A percentile compares a stretch with the other conserved stretches of the same genome.
These are phyloP conservation scores for Chaetomium strumarium DNA, from an alignment of 2,329 filamentous ascomycete species.

Conservation along the genomic window DNA sequence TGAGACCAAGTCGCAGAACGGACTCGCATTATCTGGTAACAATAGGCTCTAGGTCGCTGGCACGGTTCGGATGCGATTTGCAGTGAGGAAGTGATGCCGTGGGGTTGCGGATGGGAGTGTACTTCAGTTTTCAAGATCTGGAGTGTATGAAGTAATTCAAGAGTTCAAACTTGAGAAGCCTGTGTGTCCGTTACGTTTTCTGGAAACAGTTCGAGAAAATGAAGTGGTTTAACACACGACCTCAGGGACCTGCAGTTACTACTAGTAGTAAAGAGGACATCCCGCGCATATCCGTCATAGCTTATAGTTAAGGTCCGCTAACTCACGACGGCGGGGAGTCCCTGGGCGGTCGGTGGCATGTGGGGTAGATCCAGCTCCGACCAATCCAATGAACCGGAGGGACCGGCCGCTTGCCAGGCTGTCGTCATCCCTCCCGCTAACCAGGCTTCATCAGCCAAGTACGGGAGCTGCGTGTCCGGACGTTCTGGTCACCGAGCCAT, in stretches of 20 bases:
- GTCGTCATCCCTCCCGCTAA: not conserved
- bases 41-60: not conserved
- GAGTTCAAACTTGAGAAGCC: too few relatives aligned
- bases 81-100: not conserved
- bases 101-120: not conserved
- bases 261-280: too few relatives aligned
- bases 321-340: not conserved
- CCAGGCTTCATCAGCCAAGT: too few relatives aligned
- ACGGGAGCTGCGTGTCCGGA: not conserved
- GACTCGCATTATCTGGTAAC: not conserved
- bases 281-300: not conserved
- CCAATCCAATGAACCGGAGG: not conserved
- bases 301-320: not conserved
- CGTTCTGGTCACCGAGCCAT: not conserved
- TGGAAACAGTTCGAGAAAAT: too few relatives aligned
- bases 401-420: not conserved
- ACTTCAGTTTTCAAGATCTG: not conserved
- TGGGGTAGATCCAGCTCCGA: not conserved
- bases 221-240: too few relatives aligned
- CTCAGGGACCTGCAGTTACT: too few relatives aligned
- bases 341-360: not conserved
- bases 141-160: too few relatives aligned
- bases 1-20: not conserved
- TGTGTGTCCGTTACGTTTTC: too few relatives aligned
- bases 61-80: not conserved